Conservation (phyloP, 768 basidiomycete species). For the Serendipita sp. region DNA sequence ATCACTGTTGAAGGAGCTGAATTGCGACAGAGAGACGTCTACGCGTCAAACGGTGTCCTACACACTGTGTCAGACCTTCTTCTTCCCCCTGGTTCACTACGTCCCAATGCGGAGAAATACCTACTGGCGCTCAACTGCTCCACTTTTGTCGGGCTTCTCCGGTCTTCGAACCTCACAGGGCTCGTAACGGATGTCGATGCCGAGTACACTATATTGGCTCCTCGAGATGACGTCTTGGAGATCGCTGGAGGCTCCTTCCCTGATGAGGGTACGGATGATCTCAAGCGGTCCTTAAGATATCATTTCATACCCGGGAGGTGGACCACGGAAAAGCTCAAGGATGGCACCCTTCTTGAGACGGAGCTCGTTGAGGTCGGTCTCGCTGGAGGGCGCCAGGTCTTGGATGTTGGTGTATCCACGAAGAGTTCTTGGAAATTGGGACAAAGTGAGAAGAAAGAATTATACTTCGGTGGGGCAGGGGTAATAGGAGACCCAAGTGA, state of each 20-base stretch:
- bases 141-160: slow-evolving; percentile 74
- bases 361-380: slow-evolving; percentile 59
- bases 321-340: slow-evolving; percentile 48
- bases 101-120: slow-evolving; percentile 86
- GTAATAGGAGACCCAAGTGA: slow-evolving; percentile 64
- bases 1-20: slow-evolving; percentile 41
- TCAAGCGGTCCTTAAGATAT: slow-evolving; percentile 64
- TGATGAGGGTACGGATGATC: slow-evolving; percentile 44
- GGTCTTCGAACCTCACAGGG: slow-evolving; percentile 57
- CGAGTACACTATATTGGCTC: slow-evolving; percentile 81
- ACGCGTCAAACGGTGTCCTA: slow-evolving; percentile 88
- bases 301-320: slow-evolving; percentile 83
- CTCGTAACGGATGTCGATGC: slow-evolving; percentile 55
- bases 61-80: slow-evolving; percentile 79
- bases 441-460: slow-evolving; percentile 25
- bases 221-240: slow-evolving; percentile 65
- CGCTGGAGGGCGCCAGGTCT: slow-evolving; percentile 50
- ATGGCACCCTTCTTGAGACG: slow-evolving; percentile 68
- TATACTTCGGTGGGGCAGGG: slow-evolving; percentile 72
- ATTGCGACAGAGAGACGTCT: slow-evolving; percentile 65
- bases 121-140: slow-evolving; percentile 86
- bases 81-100: slow-evolving; percentile 55
- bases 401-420: slow-evolving; percentile 49
- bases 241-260: slow-evolving; percentile 35
- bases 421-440: slow-evolving; percentile 28